These are phyloP conservation scores for Lecanicillium sp. DNA, from an alignment of 2,329 filamentous ascomycete species.

Conservation along the genomic window DNA sequence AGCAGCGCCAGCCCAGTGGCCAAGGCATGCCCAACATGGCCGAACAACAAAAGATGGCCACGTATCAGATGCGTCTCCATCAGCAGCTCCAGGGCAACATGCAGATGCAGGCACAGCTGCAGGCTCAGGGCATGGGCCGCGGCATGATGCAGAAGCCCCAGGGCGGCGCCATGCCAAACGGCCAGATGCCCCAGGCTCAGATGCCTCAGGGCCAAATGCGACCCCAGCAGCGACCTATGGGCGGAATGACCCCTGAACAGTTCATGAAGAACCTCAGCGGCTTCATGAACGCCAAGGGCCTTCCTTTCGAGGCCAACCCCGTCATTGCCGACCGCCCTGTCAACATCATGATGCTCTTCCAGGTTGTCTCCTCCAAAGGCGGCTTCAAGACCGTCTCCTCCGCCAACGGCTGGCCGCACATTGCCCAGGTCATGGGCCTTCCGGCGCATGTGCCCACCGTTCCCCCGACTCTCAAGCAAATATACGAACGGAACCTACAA, in stretches of 20 bases:
- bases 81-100: slow-evolving; percentile 60
- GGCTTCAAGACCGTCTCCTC: slow-evolving; percentile 70
- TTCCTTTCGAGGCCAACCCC: slow-evolving; percentile 70
- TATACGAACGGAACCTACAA: slow-evolving; percentile 70
- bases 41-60: slow-evolving; percentile 66
- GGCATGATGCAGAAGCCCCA: slow-evolving; percentile 50
- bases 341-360: slow-evolving; percentile 71
- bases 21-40: slow-evolving; percentile 28
- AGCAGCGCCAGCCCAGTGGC: slow-evolving; percentile 30
- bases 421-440: slow-evolving; percentile 61
- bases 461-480: slow-evolving; percentile 60
- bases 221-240: slow-evolving; percentile 41
- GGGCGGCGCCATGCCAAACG: slow-evolving; percentile 26
- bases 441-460: slow-evolving; percentile 60
- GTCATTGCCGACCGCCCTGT: slow-evolving; percentile 67
- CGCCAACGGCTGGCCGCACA: slow-evolving; percentile 64
- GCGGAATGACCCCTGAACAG: slow-evolving; percentile 52
- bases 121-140: slow-evolving; percentile 37
- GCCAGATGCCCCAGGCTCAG: slow-evolving; percentile 48
- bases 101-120: slow-evolving; percentile 48
- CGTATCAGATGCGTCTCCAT: slow-evolving; percentile 80
- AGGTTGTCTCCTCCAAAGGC: slow-evolving; percentile 65
- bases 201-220: slow-evolving; percentile 45
- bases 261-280: slow-evolving; percentile 70
- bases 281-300: slow-evolving; percentile 70